Base-by-base conservation (phyloP, 768 basidiomycete genomes). In the Tephrocybe sp. region DNA sequence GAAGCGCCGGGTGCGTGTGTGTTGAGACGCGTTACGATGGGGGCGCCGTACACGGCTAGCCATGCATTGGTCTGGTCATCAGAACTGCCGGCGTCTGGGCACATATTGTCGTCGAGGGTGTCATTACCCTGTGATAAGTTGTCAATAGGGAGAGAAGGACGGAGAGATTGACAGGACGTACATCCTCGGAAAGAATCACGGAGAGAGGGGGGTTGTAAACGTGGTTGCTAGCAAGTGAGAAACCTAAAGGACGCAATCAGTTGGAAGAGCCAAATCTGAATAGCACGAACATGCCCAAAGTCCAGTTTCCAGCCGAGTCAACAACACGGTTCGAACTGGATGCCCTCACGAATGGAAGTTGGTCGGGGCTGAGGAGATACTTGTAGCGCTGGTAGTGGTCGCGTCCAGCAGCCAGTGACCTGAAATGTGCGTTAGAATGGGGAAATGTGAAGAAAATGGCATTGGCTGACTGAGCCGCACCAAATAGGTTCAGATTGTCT, bases 231-330 rank as follows among this genome's bases (percentile, higher is more conserved):
- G 84, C 84, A 16, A 63, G 45, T 2, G 80, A 70, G 60, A 91
- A 87, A 2, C 87, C 88, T 89, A 44, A 30, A n/a, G n/a, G n/a
- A n/a, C n/a, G n/a, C n/a, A n/a, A n/a, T n/a, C n/a, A 19, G 9
- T 18, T 19, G 21, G 21, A 19, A 12, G 18, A 19, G n/a, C 16
- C 18, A 18, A 19, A 8, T 9, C 18, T n/a, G 36, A 37, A 37
- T 6, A 8, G 18, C 21, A 6, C 18, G n/a, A n/a, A 19, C 36
- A 18, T 38, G 83, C 88, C 89, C 50, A 71, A 68, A 4, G 77
- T 77, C 89, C 90, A 92, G 58, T 88, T 89, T 5, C 61, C 69
- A 1, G 88, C 88, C 16, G 86, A 83, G 13, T 77, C 64, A 3
- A 89, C 71, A 4, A 91, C 87, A 13, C 90, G 79, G 7, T 69